Percentiles rank a stretch among this genome's conserved stretches.
These are phyloP conservation scores for Arachis monticola DNA, from an alignment of 331 rosid species.

Conservation along the genomic window DNA sequence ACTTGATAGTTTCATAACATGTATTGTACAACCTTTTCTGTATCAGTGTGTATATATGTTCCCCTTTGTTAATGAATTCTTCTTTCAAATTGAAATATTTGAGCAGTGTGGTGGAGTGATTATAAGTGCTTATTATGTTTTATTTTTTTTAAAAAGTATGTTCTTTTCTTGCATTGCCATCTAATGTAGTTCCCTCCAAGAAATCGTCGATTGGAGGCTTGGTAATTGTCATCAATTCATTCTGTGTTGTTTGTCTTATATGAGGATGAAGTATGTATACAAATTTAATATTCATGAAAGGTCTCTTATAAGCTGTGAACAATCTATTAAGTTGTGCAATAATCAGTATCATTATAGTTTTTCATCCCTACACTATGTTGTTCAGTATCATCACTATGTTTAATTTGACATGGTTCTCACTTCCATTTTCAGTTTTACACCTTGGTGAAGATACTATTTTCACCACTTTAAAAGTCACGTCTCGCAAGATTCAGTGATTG, in stretches of 20 bases:
- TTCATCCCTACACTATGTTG: neutral
- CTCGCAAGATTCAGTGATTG: slow-evolving; percentile 1
- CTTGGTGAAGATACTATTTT: neutral
- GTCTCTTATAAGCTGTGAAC: neutral
- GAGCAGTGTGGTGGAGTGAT: neutral
- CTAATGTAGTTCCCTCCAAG: slow-evolving; percentile 4
- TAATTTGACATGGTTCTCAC: neutral
- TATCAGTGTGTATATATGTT: no score
- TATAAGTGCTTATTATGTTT: neutral
- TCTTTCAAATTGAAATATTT: no score
- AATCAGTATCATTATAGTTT: neutral
- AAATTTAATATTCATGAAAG: slow-evolving; percentile 3
- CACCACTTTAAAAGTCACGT: neutral
- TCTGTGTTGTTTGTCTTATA: neutral
- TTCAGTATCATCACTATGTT: neutral
- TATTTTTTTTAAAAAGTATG: no score
- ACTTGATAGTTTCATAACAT: no score
- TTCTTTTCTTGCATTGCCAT: slow-evolving; percentile 5
- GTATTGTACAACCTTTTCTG: no score
- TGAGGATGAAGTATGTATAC: neutral
- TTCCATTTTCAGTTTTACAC: neutral
- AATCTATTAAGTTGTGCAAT: no score
- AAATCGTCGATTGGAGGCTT: slow-evolving; percentile 7
- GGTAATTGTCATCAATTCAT: slow-evolving; percentile 18
- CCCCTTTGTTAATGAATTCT: no score